phyloP scores from a whole-genome alignment of 768 basidiomycete genomes.

The Termitomyces titanicus region DNA sequence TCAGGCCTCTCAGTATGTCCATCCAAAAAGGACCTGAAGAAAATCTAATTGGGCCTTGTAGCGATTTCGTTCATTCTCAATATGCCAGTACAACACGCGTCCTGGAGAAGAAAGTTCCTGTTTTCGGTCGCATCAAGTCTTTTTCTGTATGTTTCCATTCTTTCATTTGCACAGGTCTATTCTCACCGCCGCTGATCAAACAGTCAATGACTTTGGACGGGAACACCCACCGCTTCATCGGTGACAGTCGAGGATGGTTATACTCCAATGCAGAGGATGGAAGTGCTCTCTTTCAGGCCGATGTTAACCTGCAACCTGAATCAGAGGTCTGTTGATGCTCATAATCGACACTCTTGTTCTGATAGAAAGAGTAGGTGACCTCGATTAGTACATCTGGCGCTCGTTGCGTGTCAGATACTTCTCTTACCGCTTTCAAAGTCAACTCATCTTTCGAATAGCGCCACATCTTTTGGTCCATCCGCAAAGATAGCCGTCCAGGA shows the following conservation, averaged over 20 bases:
- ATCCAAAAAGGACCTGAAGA: neutral
- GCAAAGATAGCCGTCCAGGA: slow-evolving; percentile 49
- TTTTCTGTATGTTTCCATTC: slow-evolving; percentile 38
- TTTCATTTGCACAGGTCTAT: neutral
- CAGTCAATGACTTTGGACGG: slow-evolving; percentile 33
- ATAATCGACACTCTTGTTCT: neutral
- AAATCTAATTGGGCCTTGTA: slow-evolving; percentile 15
- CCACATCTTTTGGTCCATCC: slow-evolving; percentile 53
- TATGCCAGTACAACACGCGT: slow-evolving; percentile 33
- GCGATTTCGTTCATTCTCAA: slow-evolving; percentile 38
- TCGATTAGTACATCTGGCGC: slow-evolving; percentile 47
- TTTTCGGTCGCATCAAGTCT: slow-evolving; percentile 38
- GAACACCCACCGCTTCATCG: slow-evolving; percentile 36
- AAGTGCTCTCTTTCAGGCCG: slow-evolving; percentile 33
- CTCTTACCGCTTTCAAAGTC: neutral
- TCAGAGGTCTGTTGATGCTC: slow-evolving; percentile 27
- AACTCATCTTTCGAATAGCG: slow-evolving; percentile 28
- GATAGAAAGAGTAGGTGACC: slow-evolving; percentile 36
- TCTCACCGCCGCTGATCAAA: neutral
- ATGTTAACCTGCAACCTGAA: slow-evolving; percentile 37
- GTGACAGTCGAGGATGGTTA: slow-evolving; percentile 52
- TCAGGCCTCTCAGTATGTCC: slow-evolving; percentile 16
- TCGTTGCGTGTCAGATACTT: slow-evolving; percentile 42
- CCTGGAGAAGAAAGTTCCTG: slow-evolving; percentile 24
- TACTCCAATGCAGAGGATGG: slow-evolving; percentile 24